A percentile compares a stretch with the other conserved stretches of the same genome.
phyloP scores from a whole-genome alignment of 768 basidiomycete species.

The Tricholoma furcatifolium region DNA sequence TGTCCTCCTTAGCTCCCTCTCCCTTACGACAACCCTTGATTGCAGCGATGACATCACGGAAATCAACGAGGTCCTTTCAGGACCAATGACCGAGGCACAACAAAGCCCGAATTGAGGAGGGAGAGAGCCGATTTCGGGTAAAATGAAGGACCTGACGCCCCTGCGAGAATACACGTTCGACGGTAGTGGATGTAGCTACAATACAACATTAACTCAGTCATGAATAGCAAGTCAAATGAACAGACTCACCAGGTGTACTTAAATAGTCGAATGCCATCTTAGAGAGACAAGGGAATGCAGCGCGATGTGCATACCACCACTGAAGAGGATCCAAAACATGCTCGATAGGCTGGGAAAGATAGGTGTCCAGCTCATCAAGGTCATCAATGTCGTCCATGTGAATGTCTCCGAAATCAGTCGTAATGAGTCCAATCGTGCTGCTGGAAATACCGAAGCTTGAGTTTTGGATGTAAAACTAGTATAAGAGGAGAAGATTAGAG shows the following conservation, averaged over 20 bases:
- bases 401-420: background rate
- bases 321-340: background rate
- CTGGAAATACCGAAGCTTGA: no score
- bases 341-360: background rate
- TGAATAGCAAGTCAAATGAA: background rate
- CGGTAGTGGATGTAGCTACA: background rate
- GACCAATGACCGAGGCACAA: background rate
- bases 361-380: background rate
- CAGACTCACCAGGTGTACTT: background rate
- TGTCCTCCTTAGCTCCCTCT: background rate
- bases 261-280: background rate
- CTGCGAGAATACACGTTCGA: no score
- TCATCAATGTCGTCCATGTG: background rate
- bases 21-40: background rate
- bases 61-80: background rate
- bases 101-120: no score
- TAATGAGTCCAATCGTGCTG: background rate
- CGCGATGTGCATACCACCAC: background rate
- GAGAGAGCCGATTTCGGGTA: background rate
- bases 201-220: no score
- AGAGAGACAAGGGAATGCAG: background rate
- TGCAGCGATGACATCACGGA: background rate
- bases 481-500: background rate
- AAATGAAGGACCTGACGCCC: background rate
- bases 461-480: slow-evolving; percentile 1